Evolutionary conservation across 371 early-diverging fungal species (phyloP).

Genomic region (Mortierella polycephala): DNA sequence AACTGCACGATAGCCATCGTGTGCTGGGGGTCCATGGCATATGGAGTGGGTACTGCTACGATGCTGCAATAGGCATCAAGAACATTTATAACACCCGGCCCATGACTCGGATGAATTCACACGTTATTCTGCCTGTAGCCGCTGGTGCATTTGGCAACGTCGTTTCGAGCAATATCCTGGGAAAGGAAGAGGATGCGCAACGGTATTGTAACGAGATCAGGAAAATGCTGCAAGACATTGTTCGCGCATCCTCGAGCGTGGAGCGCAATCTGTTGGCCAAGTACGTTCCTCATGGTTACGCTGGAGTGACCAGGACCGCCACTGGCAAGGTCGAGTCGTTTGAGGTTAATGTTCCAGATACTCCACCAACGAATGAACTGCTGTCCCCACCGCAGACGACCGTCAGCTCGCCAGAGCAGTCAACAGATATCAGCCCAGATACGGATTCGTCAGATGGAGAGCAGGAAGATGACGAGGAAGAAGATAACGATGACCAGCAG

Average conservation of each 20-base stretch:
- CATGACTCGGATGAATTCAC: slow-evolving; percentile 48
- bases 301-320: slow-evolving; percentile 13
- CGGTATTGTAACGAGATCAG: slow-evolving; percentile 37
- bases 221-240: slow-evolving; percentile 28
- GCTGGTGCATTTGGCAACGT: slow-evolving; percentile 49
- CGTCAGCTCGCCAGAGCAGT: slow-evolving; percentile 20
- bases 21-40: slow-evolving; percentile 33
- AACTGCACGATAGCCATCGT: slow-evolving; percentile 42
- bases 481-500: slow-evolving; percentile 3
- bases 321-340: slow-evolving; percentile 15
- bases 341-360: slow-evolving; percentile 9
- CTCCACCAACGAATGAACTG: slow-evolving; percentile 38
- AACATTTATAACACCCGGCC: slow-evolving; percentile 41
- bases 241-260: slow-evolving; percentile 36
- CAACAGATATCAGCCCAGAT: slow-evolving; percentile 26
- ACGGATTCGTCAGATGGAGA: slow-evolving; percentile 18
- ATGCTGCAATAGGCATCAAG: slow-evolving; percentile 41
- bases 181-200: slow-evolving; percentile 36
- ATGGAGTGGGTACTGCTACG: slow-evolving; percentile 40
- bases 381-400: slow-evolving; percentile 19
- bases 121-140: slow-evolving; percentile 43
- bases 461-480: slow-evolving; percentile 21
- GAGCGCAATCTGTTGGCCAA: slow-evolving; percentile 19
- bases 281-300: slow-evolving; percentile 19
- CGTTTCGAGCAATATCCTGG: slow-evolving; percentile 30